These are phyloP conservation scores for Penicillium paradoxum DNA, from an alignment of 495 filamentous ascomycete species.

Conservation along the genomic window DNA sequence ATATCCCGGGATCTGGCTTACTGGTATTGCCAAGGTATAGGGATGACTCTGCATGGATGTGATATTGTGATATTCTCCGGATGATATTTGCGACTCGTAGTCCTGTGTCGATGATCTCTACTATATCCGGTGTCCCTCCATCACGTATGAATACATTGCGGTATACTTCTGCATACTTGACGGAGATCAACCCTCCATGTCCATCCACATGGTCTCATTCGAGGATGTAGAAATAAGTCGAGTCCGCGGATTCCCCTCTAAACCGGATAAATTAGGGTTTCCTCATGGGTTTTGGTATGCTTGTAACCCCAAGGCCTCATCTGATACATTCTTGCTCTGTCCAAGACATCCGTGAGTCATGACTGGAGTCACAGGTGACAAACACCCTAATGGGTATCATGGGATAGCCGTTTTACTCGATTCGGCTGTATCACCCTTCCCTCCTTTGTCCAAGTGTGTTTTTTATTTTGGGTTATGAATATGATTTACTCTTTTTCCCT, in stretches of 20 bases:
- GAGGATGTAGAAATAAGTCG: conserved; percentile 11
- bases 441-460: conserved; percentile 20
- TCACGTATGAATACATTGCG: not conserved
- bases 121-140: conserved; percentile 9
- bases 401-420: conserved; percentile 23
- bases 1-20: not conserved
- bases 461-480: conserved; percentile 11
- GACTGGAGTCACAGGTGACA: conserved; percentile 38
- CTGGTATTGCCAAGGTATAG: conserved; percentile 5
- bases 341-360: conserved; percentile 33
- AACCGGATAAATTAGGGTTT: conserved; percentile 19
- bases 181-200: conserved; percentile 11
- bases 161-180: conserved; percentile 12
- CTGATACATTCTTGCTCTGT: conserved; percentile 43
- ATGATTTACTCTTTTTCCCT: conserved; percentile 4
- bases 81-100: conserved; percentile 7
- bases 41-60: not conserved
- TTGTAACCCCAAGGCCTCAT: conserved; percentile 30
- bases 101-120: conserved; percentile 17
- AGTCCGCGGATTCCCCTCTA: conserved; percentile 3
- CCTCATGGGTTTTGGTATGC: conserved; percentile 9
- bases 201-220: conserved; percentile 22
- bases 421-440: conserved; percentile 33
- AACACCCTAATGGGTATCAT: conserved; percentile 27
- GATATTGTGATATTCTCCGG: conserved; percentile 17